Base-by-base conservation (phyloP, 306 rosid genomes). In the Arachis stenosperma region DNA sequence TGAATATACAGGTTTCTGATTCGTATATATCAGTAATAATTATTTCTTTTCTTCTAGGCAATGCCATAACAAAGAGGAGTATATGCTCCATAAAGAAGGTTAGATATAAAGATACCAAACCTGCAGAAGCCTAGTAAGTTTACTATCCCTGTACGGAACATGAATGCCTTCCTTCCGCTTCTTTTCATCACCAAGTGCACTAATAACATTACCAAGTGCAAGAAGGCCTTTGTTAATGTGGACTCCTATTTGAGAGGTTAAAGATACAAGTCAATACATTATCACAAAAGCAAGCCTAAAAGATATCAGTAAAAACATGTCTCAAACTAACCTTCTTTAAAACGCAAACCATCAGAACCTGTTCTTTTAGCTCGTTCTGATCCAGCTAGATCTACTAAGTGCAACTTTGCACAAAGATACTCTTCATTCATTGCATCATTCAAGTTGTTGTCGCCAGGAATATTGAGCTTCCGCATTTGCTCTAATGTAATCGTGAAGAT, bases 131-230 rank as follows among this genome's bases (percentile, higher is more conserved):
- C 99, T 92, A 74, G 99, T 92, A 57, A 95, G 96, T 86, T 95
- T 95, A 81, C 99, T 95, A 60, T 95, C 99, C 81, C 99, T 85
- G 69, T 95, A 95, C 9, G 99, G 99, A 79, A 95, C 99, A 81
- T 95, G 99, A 69, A 84, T 80, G 14, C 92, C 93, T 86, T 95
- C 99, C 86, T 81, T 95, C 74, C 98, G 97, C 84, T 95, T 95
- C 90, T 95, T 95, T 84, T 95, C 99, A 78, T 95, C 99, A 73
- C 99, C 99, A 75, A 95, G 99, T 71, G 99, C 98, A 81, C 99
- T 95, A 75, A 95, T 95, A 74, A 95, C 99, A 75, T 95, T 95
- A 64, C 99, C 99, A 69, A 95, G 99, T 56, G 99, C 99, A 67
- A 95, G 97, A 71, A 95, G 99, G 47, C 99, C 99, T 77, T 84